Conservation (phyloP, 169 alveolate genomes). For the Cardiosporidium cionae region DNA sequence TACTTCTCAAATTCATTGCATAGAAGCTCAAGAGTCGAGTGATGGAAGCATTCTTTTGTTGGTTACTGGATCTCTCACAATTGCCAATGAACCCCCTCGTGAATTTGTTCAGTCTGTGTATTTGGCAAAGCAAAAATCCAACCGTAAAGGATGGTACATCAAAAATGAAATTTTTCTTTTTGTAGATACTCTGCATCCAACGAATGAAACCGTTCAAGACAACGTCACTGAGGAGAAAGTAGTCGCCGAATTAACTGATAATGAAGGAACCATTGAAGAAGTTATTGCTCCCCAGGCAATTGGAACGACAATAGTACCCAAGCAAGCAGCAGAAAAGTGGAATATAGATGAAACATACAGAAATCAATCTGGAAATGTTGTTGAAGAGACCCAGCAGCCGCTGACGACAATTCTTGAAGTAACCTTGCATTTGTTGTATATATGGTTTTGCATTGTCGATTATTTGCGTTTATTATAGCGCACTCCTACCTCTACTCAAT, state of each 20-base stretch:
- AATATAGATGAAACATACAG: too few species aligned
- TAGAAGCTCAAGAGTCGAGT: slow-evolving; percentile 27
- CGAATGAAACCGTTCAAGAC: too few species aligned
- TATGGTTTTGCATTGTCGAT: too few species aligned
- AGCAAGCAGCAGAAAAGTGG: not conserved
- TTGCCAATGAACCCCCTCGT: slow-evolving; percentile 3
- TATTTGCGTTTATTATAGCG: too few species aligned
- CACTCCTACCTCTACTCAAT: too few species aligned
- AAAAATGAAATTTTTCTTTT: not conserved
- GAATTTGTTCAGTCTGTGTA: slow-evolving; percentile 27
- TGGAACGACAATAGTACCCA: not conserved
- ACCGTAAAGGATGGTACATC: not conserved
- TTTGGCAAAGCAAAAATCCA: slow-evolving; percentile 25
- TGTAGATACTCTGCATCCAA: too few species aligned
- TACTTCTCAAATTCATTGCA: slow-evolving; percentile 18
- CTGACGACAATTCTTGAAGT: too few species aligned
- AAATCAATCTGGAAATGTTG: too few species aligned
- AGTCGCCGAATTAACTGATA: not conserved
- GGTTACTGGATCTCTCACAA: slow-evolving; percentile 23
- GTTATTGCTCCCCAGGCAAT: not conserved
- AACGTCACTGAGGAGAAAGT: not conserved
- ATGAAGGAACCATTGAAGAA: not conserved
- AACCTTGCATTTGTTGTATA: too few species aligned
- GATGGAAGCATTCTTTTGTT: slow-evolving; percentile 31
- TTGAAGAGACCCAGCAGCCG: too few species aligned